Conservation (phyloP, 768 basidiomycete genomes). For the Trametes maxima region DNA sequence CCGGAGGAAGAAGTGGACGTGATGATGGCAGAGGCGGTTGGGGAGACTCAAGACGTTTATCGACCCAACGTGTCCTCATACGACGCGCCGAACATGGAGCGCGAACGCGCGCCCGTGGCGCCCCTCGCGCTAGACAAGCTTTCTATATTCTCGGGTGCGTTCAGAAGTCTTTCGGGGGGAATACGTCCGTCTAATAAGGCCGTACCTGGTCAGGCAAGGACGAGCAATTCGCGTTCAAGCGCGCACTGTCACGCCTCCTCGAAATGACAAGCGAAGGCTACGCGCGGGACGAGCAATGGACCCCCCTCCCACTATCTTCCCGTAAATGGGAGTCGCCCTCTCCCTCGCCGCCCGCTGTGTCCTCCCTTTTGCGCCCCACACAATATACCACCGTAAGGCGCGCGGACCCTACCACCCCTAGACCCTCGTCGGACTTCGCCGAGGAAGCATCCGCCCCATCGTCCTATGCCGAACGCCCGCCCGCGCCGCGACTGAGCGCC, state of each 20-base stretch:
- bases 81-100: constrained; percentile 40
- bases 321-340: constrained; percentile 39
- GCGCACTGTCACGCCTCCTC: constrained; percentile 57
- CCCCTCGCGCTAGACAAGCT: constrained; percentile 47
- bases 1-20: constrained; percentile 30
- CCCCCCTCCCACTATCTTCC: constrained; percentile 35
- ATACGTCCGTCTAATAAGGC: not conserved
- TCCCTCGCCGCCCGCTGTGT: no score
- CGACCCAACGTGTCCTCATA: constrained; percentile 60
- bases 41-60: constrained; percentile 51
- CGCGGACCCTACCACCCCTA: not conserved
- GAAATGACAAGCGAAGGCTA: constrained; percentile 55
- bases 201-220: constrained; percentile 47
- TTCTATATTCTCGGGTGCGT: constrained; percentile 51
- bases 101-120: constrained; percentile 33
- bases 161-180: not conserved
- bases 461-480: constrained; percentile 26
- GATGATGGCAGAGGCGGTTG: constrained; percentile 51
- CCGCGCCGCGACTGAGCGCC: constrained; percentile 38
- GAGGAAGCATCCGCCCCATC: constrained; percentile 23
- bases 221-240: constrained; percentile 64
- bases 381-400: not conserved
- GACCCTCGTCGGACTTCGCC: constrained; percentile 26
- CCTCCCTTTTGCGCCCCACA: not conserved
- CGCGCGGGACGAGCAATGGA: constrained; percentile 37